phyloP scores from a whole-genome alignment of 768 basidiomycete species.

The Tylopilus sp. region DNA sequence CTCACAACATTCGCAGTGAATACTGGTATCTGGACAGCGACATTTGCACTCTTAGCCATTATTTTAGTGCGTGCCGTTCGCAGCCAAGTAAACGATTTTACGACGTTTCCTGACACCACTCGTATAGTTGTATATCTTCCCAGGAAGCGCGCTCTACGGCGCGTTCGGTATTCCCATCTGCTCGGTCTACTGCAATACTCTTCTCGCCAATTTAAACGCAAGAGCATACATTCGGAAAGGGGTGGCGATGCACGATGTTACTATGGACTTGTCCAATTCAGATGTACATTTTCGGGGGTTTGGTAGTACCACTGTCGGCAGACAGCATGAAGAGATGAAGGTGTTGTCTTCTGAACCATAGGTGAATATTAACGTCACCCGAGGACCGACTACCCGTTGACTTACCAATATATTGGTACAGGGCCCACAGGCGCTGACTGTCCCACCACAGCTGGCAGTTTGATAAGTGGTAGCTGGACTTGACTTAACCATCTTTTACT shows the following conservation, averaged over 20 bases:
- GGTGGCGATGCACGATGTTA: neutral
- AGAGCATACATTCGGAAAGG: neutral
- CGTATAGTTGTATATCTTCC: neutral
- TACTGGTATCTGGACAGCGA: neutral
- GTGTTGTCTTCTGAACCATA: too few relatives aligned
- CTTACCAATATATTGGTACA: too few relatives aligned
- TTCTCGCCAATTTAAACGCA: neutral
- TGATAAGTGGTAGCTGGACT: too few relatives aligned
- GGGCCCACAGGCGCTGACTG: too few relatives aligned
- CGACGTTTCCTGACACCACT: neutral
- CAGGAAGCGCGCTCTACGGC: neutral
- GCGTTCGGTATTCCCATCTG: neutral
- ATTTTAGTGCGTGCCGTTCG: neutral
- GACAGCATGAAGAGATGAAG: too few relatives aligned
- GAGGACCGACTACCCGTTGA: too few relatives aligned
- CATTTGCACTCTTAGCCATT: neutral
- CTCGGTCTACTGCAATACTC: neutral
- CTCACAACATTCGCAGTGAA: neutral
- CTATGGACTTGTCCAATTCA: neutral
- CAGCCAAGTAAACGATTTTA: neutral
- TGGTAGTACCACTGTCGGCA: too few relatives aligned
- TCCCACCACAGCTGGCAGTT: too few relatives aligned
- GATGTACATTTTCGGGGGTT: too few relatives aligned
- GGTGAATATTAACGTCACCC: too few relatives aligned
- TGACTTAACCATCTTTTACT: too few relatives aligned